Base-by-base conservation (phyloP, 306 rosid genomes). In the Prunus fruticosa region DNA sequence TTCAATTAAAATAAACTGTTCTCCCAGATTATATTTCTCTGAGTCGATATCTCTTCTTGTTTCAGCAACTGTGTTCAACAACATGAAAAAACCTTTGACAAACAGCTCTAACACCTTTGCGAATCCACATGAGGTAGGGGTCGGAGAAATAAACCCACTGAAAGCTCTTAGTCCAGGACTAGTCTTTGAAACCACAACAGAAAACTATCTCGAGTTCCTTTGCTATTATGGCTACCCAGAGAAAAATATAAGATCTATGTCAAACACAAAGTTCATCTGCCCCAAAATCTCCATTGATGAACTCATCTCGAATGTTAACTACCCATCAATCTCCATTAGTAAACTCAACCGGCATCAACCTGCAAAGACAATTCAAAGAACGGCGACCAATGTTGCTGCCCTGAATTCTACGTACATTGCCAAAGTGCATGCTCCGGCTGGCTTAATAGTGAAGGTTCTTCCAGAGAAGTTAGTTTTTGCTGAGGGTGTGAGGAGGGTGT, bases 141-240 rank as follows among this genome's bases (percentile, higher is more conserved):
- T 83, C 3, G 98, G 98, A 47, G 96, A 95, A 81, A 86, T 92
- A 30, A 90, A 82, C 83, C 98, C 98, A 53, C 60, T 81, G 22
- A 88, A 57, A 76, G 97, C 98, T 76, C 90, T 92, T 64, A 71
- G 86, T 77, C 98, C 98, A 11, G 98, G 98, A 45, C 81, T 95
- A 71, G 91, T 95, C 76, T 95, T 89, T 53, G 93, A 92, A 78
- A 86, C 91, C 27, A 62, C 79, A 20, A 4, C 41, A 1, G 69
- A 84, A 79, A 89, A 95, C 71, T 87, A 90, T 76, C 85, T 95
- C 5, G 71, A 58, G 51, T 95, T 95, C 89, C 97, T 95, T 25
- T 95, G 98, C 68, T 90, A 84, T 28, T 86, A 53, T 14, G 98
- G 97, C 71, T 90, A 86, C 72, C 67, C 96, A 57, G 80, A 84